These are phyloP conservation scores for Puya raimondii DNA, from an alignment of 176 grass and related monocot genomes.

Conservation along the genomic window DNA sequence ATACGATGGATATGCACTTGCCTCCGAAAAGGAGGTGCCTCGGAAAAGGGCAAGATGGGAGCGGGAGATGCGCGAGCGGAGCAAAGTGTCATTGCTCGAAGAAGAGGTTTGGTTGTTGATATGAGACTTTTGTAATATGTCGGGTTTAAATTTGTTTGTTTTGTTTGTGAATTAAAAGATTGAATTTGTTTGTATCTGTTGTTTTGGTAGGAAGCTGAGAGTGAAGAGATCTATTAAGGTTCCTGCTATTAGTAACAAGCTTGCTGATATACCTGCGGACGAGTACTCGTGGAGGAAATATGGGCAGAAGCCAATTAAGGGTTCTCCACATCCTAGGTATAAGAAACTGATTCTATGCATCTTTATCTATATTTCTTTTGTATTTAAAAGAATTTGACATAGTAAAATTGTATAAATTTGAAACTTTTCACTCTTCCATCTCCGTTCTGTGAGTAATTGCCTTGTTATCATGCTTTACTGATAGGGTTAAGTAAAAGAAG, in stretches of 20 bases:
- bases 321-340: slow-evolving; percentile 98
- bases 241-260: slow-evolving; percentile 90
- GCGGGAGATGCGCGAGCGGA: slow-evolving; percentile 46
- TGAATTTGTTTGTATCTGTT: neutral
- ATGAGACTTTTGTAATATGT: neutral
- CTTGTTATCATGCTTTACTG: no score
- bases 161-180: neutral
- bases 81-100: slow-evolving; percentile 83
- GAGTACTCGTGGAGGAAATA: slow-evolving; percentile 98
- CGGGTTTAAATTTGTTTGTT: slow-evolving; percentile 1
- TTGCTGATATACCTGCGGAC: slow-evolving; percentile 82
- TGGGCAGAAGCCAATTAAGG: slow-evolving; percentile 98
- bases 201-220: slow-evolving; percentile 60
- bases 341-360: neutral
- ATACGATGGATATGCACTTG: slow-evolving; percentile 44
- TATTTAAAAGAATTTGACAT: neutral
- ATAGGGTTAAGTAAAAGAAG: no score
- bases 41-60: slow-evolving; percentile 56
- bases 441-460: no score
- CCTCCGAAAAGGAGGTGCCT: slow-evolving; percentile 55
- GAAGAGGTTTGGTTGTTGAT: slow-evolving; percentile 59
- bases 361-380: neutral
- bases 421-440: no score
- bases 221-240: slow-evolving; percentile 94
- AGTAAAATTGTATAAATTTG: no score